These are phyloP conservation scores for Cucumis melo DNA, from an alignment of 306 rosid genomes.

Conservation along the genomic window DNA sequence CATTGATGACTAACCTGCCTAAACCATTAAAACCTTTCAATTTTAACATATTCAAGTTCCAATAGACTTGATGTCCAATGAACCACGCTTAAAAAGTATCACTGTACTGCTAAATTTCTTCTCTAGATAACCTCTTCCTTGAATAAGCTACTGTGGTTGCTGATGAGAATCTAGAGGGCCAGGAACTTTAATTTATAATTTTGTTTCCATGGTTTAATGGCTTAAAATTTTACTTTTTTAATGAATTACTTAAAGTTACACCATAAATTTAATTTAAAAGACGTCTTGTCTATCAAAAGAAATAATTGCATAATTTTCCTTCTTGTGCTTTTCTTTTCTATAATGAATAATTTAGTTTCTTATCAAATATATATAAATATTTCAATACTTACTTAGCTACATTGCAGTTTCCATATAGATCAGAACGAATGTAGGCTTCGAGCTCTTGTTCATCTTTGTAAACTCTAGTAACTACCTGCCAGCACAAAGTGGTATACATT, in stretches of 20 bases:
- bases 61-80: neutral
- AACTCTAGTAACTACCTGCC: constrained; percentile 58
- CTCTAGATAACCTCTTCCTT: neutral
- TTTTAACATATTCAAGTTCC: neutral
- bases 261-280: neutral
- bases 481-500: constrained; percentile 16
- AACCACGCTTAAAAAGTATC: neutral
- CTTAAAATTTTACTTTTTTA: neutral
- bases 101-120: neutral
- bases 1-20: neutral
- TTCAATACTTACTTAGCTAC: constrained; percentile 37
- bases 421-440: constrained; percentile 73
- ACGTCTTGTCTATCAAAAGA: neutral
- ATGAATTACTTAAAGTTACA: neutral
- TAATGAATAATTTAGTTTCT: neutral
- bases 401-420: constrained; percentile 55
- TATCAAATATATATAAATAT: neutral
- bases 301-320: neutral
- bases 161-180: neutral
- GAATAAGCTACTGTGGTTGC: neutral
- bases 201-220: neutral
- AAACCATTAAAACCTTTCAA: neutral
- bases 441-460: constrained; percentile 74
- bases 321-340: neutral
- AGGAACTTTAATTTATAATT: neutral